Evolutionary conservation across 306 rosid genomes (phyloP), one percentile per base, ranked within the genome.

Genomic region (Lathyrus sativus): DNA sequence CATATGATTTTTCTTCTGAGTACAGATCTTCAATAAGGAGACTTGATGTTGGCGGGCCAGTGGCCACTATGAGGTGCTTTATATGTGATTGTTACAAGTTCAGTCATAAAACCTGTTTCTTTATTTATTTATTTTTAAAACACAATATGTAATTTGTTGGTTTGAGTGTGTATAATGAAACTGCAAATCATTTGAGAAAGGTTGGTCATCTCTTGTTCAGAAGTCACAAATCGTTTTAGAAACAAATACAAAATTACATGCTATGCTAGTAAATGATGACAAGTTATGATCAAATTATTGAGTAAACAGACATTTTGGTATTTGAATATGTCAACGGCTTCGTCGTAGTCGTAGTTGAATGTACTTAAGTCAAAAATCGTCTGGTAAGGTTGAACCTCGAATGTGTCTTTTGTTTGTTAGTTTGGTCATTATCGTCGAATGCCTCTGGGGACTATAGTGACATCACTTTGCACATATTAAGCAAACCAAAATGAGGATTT

Each of bases 21-120:
- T 18, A 46, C 7, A 9, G 49, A 29, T 65, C 60, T 49, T 49
- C 28, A 17, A 9, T 8, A 24, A 44, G 42, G 60, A 70, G 37
- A 11, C 22, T 33, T 69, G 41, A 48, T 54, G 51, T 12, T 18
- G 5, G 0, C 3, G 56, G 3, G 33, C 3, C 58, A 19, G n/a
- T 19, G 3, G 33, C 3, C 29, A 10, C 33, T 19, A 3, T 51
- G 31, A 51, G 31, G n/a, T 51, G 31, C 11, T 51, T 19, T 19
- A 51, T 51, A 51, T 59, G 28, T 58, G 37, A 38, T 18, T 65
- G 66, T 45, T 18, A 9, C 65, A 64, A 39, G 59, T 73, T 50
- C 53, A 7, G 56, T 39, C 42, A 26, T 41, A 7, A 11, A 2
- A 6, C 44, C 2, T 17, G 42, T 54, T 19, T 62, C 13, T 7